Base-by-base conservation (phyloP, 2,329 filamentous ascomycete species). In the Colletotrichum falcatum region DNA sequence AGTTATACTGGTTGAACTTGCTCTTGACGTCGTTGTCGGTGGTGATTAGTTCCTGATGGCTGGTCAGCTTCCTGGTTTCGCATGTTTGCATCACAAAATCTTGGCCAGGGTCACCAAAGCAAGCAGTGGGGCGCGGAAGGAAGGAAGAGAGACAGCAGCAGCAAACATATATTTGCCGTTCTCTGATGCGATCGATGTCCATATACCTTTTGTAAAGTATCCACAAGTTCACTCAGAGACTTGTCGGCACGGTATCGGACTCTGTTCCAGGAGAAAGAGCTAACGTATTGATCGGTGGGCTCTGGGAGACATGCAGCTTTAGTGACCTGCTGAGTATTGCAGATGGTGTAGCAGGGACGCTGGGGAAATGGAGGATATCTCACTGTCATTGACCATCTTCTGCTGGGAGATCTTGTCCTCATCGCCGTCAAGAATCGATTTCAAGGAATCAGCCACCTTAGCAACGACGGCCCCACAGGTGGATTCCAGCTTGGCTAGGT, bases 191-290 rank as follows among this genome's bases (percentile, higher is more conserved):
- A 35, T 11, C 9, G 35, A 35, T 39, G 5, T 54, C n/a, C 51
- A 33, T 75, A 18, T 76, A 94, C 94, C 89, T 97, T 98, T 79
- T 97, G 94, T 69, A 99, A 84, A 49, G 91, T 91, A 80, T 94
- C 92, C 76, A 98, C 92, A 70, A 98, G 86, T 78, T 98, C 95
- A 66, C 90, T 88, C 72, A 99, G 88, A 61, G 95, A 89, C 80
- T 95, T 97, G 81, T 99, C 96, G 73, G 93, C 92, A 77, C 96
- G 91, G 82, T 98, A 99, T 80, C 97, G 96, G 82, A 97, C 94
- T 82, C 96, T 98, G 84, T 98, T 98, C 96, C 96, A 99, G 74
- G 90, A 88, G 82, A 98, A 99, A 65, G 88, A 91, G 78, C 91
- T 90, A 55, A 99, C 85, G 79, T 98, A 99, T 79, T 95, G 92